Evolutionary conservation across 257 asterid species (phyloP).

Genomic region (Fraxinus pennsylvanica): DNA sequence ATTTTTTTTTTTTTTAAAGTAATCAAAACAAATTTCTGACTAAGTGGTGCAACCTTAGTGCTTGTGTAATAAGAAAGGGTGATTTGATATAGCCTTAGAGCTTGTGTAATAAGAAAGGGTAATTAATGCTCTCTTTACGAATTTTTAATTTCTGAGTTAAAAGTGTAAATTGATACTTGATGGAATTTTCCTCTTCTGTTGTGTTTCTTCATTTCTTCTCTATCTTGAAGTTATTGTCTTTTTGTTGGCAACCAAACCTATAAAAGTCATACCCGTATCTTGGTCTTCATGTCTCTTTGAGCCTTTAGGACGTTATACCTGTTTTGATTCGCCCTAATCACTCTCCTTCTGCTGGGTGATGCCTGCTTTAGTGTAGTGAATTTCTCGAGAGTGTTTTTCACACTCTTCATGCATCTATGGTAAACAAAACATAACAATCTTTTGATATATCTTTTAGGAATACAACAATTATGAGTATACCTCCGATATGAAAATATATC

Average conservation of each 20-base stretch:
- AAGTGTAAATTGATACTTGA: slow-evolving; percentile 6
- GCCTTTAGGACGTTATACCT: neutral
- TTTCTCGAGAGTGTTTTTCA: neutral
- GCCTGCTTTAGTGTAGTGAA: neutral
- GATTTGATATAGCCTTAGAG: slow-evolving; percentile 2
- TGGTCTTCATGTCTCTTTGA: neutral
- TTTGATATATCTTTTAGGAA: neutral
- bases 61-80: neutral
- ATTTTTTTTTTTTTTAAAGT: neutral
- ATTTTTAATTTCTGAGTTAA: slow-evolving; percentile 11
- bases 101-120: neutral
- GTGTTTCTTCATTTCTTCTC: slow-evolving; percentile 16
- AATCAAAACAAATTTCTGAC: neutral
- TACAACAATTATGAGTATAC: neutral
- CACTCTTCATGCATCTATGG: neutral
- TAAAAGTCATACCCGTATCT: neutral
- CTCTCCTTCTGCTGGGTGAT: neutral
- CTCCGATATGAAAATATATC: neutral
- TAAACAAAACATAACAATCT: neutral
- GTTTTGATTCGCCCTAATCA: too few species aligned
- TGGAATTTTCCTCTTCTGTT: slow-evolving; percentile 7
- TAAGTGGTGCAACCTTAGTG: neutral
- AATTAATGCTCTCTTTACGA: slow-evolving; percentile 5
- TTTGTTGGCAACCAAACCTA: neutral
- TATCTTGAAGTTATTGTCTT: too few species aligned